Evolutionary conservation across 805 yeast species (phyloP), one percentile per base, ranked within the genome.

Genomic region (Candida ovalis): DNA sequence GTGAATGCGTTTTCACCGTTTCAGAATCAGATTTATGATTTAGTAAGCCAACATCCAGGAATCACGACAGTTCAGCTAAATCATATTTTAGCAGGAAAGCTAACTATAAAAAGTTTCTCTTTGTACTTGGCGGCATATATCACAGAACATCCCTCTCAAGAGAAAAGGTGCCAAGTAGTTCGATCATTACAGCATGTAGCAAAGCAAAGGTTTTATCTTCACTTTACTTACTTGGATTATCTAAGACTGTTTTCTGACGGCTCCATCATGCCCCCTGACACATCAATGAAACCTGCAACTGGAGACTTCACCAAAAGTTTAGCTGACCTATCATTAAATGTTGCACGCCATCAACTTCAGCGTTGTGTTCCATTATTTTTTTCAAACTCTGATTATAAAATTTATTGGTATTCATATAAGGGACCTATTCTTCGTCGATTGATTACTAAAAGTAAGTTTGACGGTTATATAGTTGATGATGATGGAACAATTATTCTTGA

Each of bases 191-290:
- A 21, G 17, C 24, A 40, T 3, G 82, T 80, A 50, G 95, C 96
- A 0, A 81, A 89, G 53, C 73, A 76, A 49, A 85, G 87, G 58
- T 86, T 81, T 55, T 87, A 79, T 63, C 71, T 95, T 37, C 82
- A 86, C 55, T 73, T 82, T 51, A 72, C 82, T 0, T 73, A 74
- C 41, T 60, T 66, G 3, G 67, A 72, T 40, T 75, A 72, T 47
- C 48, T 67, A 17, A 59, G 55, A 19, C 60, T 69, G 15, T 61
- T 69, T 0, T 66, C 66, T 21, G 57, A 15, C 53, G 22, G 22
- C 17, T 18, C 19, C 12, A 17, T 17, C 12, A 18, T 18, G 9
- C 22, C 10, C 3, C 38, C 38, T n/a, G 22, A 18, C 12, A 18
- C 38, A 35, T 17, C 38, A 18, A 4, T 35, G 4, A 8, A 18